Conservation (phyloP, 2,329 filamentous ascomycete genomes). For the Harringtonia lauricola region DNA sequence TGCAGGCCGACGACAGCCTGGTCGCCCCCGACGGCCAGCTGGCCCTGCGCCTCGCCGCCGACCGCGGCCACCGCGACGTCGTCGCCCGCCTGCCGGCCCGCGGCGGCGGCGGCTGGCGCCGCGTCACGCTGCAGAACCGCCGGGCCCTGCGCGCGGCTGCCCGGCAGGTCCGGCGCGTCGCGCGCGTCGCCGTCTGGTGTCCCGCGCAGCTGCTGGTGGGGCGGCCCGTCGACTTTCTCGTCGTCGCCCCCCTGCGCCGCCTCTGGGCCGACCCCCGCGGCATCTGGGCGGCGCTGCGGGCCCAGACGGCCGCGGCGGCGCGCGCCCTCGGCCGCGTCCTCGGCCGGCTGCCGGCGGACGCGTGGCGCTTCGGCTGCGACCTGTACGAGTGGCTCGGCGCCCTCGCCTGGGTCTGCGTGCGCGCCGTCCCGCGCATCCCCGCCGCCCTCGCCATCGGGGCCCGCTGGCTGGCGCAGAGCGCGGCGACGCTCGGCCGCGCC, state of each 20-base stretch:
- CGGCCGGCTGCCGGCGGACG: slow-evolving; percentile 13
- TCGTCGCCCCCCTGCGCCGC: too few species aligned
- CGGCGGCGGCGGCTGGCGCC: slow-evolving; percentile 24
- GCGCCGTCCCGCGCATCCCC: slow-evolving; percentile 13
- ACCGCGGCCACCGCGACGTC: slow-evolving; percentile 28
- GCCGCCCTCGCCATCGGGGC: background rate
- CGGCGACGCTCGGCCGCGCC: slow-evolving; percentile 14
- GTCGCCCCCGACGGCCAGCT: slow-evolving; percentile 33
- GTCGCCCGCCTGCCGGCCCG: slow-evolving; percentile 29
- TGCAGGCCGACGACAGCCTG: slow-evolving; percentile 28
- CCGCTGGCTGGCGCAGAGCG: background rate
- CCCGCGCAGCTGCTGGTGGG: too few species aligned
- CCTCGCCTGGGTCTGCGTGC: too few species aligned
- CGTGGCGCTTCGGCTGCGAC: background rate
- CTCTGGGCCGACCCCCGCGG: too few species aligned
- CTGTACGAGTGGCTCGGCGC: slow-evolving; percentile 12
- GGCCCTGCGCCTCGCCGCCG: slow-evolving; percentile 32
- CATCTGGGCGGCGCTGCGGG: too few species aligned
- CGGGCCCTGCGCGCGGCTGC: slow-evolving; percentile 10
- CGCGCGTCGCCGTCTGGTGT: slow-evolving; percentile 17
- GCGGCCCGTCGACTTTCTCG: too few species aligned
- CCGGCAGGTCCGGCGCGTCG: slow-evolving; percentile 10
- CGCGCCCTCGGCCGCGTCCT: too few species aligned
- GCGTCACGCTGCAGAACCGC: slow-evolving; percentile 21
- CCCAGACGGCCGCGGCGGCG: too few species aligned